A percentile compares a stretch with the other conserved stretches of the same genome.
These are phyloP conservation scores for Didymosphaeria variabile DNA, from an alignment of 2,329 filamentous ascomycete species.

Conservation along the genomic window DNA sequence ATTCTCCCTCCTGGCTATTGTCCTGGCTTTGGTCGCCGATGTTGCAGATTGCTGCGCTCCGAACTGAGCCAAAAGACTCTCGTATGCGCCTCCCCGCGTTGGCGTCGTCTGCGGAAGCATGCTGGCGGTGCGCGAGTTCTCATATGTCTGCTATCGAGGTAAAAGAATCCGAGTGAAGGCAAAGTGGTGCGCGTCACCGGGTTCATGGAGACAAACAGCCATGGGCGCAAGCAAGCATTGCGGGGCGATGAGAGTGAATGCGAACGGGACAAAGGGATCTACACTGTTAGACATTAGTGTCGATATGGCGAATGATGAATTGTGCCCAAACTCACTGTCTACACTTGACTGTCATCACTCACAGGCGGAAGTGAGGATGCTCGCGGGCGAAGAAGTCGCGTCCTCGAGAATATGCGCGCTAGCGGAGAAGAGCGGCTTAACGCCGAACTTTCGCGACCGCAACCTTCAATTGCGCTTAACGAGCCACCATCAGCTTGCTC, in stretches of 20 bases:
- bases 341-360: not conserved
- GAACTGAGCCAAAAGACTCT: slow-evolving; percentile 42
- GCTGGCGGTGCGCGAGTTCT: not conserved
- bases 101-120: slow-evolving; percentile 40
- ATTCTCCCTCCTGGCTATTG: slow-evolving; percentile 26
- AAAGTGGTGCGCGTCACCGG: slow-evolving; percentile 11
- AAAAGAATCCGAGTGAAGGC: slow-evolving; percentile 10
- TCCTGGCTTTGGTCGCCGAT: slow-evolving; percentile 39
- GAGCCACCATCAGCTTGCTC: not conserved
- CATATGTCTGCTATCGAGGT: slow-evolving; percentile 1
- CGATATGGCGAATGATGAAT: not conserved
- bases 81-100: slow-evolving; percentile 30
- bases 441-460: slow-evolving; percentile 13
- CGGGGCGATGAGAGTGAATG: slow-evolving; percentile 13
- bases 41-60: slow-evolving; percentile 39
- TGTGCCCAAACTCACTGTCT: not conserved
- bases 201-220: slow-evolving; percentile 12
- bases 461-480: not conserved
- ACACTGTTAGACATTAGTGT: slow-evolving; percentile 1
- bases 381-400: slow-evolving; percentile 3
- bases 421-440: slow-evolving; percentile 17
- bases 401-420: slow-evolving; percentile 1
- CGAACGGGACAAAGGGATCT: not conserved
- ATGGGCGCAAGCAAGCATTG: not conserved
- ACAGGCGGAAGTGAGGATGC: not conserved